A percentile compares a stretch with the other conserved stretches of the same genome.
phyloP scores from a whole-genome alignment of 352 stramenopile genomes.

The Pythium rishiriense region DNA sequence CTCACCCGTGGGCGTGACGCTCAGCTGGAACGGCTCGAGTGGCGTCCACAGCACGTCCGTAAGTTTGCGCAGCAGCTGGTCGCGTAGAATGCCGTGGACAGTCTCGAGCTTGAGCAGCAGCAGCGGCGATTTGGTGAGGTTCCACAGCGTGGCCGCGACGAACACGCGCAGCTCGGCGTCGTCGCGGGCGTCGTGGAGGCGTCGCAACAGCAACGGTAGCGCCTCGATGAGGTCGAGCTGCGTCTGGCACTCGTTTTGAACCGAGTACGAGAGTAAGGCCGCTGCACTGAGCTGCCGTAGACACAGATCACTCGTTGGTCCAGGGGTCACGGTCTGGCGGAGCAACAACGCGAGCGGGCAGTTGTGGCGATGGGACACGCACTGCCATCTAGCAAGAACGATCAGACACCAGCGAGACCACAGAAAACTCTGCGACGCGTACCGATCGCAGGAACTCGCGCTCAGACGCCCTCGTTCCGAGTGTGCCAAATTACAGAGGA shows the following conservation, averaged over 20 bases:
- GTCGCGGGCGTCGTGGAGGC: constrained; percentile 37
- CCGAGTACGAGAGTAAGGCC: constrained; percentile 61
- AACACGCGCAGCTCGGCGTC: constrained; percentile 52
- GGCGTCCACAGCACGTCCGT: constrained; percentile 52
- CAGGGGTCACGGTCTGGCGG: constrained; percentile 23
- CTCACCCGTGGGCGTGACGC: constrained; percentile 42
- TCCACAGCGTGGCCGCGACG: constrained; percentile 60
- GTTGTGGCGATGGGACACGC: constrained; percentile 67
- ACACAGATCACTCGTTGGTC: constrained; percentile 22
- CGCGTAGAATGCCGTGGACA: constrained; percentile 61
- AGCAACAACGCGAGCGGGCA: constrained; percentile 67
- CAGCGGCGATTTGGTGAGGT: constrained; percentile 62
- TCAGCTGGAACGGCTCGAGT: constrained; percentile 50
- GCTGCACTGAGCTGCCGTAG: constrained; percentile 50
- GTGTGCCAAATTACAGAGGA: constrained; percentile 62
- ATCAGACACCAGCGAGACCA: background rate
- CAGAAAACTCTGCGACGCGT: background rate
- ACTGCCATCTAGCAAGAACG: constrained; percentile 49
- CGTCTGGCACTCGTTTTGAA: constrained; percentile 70
- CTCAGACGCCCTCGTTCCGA: constrained; percentile 54
- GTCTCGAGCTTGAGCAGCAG: constrained; percentile 77
- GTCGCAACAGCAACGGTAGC: constrained; percentile 43
- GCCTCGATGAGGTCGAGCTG: constrained; percentile 59
- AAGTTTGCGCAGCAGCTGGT: constrained; percentile 51
- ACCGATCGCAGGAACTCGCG: constrained; percentile 65